phyloP scores from a whole-genome alignment of 441 rosid genomes.

The Erysimum cheiri region DNA sequence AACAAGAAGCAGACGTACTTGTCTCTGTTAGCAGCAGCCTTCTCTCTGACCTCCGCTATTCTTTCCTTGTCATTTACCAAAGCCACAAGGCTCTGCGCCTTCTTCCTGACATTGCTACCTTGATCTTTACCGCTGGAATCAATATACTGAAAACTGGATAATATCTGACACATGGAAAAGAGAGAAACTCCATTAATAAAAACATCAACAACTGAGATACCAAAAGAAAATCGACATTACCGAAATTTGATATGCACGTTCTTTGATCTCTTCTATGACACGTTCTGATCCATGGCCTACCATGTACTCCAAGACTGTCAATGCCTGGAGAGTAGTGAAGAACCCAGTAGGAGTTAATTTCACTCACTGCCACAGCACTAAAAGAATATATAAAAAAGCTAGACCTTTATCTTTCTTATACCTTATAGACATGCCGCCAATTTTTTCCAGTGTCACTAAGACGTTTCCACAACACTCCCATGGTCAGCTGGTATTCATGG shows the following conservation, averaged over 20 bases:
- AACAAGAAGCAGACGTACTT: slow-evolving; percentile 60
- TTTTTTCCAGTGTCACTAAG: slow-evolving; percentile 91
- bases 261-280: slow-evolving; percentile 86
- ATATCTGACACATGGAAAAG: slow-evolving; percentile 54
- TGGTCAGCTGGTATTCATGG: slow-evolving; percentile 89
- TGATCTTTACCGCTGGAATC: slow-evolving; percentile 96
- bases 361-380: slow-evolving; percentile 24
- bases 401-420: slow-evolving; percentile 28
- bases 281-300: slow-evolving; percentile 96
- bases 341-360: slow-evolving; percentile 4
- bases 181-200: slow-evolving; percentile 15
- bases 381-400: background rate
- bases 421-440: slow-evolving; percentile 99
- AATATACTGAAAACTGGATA: slow-evolving; percentile 82
- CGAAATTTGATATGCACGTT: slow-evolving; percentile 87
- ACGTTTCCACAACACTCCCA: slow-evolving; percentile 89
- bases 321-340: slow-evolving; percentile 62
- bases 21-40: slow-evolving; percentile 92
- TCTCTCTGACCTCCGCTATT: slow-evolving; percentile 83
- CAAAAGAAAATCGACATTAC: slow-evolving; percentile 45
- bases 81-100: slow-evolving; percentile 85
- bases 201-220: slow-evolving; percentile 16
- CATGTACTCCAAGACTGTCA: slow-evolving; percentile 89
- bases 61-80: slow-evolving; percentile 93
- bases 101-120: slow-evolving; percentile 91